A percentile compares a stretch with the other conserved stretches of the same genome.
Conservation (phyloP, 805 yeast genomes). For the Saccharomyces kudriavzevii region DNA sequence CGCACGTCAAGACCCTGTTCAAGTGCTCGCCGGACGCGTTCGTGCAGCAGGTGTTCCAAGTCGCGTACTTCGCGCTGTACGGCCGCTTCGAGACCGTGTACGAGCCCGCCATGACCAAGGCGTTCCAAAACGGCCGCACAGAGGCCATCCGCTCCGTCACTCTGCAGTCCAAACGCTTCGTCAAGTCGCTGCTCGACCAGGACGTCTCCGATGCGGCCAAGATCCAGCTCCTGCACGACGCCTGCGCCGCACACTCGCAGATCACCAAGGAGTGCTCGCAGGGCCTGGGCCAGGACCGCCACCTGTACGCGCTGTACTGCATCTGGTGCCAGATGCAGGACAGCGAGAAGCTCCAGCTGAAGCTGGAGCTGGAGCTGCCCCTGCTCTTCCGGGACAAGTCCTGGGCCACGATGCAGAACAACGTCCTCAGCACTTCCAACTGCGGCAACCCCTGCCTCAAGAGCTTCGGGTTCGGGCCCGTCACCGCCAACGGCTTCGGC, state of each 20-base stretch:
- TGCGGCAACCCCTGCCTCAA: slow-evolving; percentile 89
- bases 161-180: slow-evolving; percentile 70
- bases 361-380: slow-evolving; percentile 49
- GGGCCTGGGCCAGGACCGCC: slow-evolving; percentile 91
- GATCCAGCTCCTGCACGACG: slow-evolving; percentile 49
- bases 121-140: slow-evolving; percentile 81
- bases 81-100: slow-evolving; percentile 91
- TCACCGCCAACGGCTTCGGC: slow-evolving; percentile 85
- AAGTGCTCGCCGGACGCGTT: slow-evolving; percentile 92
- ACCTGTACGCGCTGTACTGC: slow-evolving; percentile 77
- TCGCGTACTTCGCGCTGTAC: slow-evolving; percentile 83
- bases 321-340: slow-evolving; percentile 55
- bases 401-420: slow-evolving; percentile 78
- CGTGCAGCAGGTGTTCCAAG: slow-evolving; percentile 88
- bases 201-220: slow-evolving; percentile 49
- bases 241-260: slow-evolving; percentile 61
- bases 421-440: slow-evolving; percentile 74
- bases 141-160: slow-evolving; percentile 87
- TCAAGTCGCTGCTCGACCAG: slow-evolving; percentile 73
- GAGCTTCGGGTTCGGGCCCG: slow-evolving; percentile 88
- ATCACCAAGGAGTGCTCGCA: slow-evolving; percentile 61
- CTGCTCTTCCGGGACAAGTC: slow-evolving; percentile 75
- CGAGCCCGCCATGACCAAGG: slow-evolving; percentile 94
- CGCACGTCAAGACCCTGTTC: slow-evolving; percentile 63
- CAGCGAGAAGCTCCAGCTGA: too few relatives aligned